These are phyloP conservation scores for Plasmodium blacklocki DNA, from an alignment of 169 alveolate genomes.

Conservation along the genomic window DNA sequence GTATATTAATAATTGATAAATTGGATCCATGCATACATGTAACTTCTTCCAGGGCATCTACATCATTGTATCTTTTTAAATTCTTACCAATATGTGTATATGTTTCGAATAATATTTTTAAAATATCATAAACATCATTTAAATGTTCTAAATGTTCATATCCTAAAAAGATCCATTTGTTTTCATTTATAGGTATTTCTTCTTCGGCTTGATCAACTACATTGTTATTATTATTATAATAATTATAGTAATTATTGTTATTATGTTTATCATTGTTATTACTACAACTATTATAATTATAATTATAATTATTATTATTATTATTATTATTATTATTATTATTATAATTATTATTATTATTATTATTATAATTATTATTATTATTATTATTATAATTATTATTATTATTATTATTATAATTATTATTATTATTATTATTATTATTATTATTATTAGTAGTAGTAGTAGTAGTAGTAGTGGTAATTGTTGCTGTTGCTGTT, in stretches of 20 bases:
- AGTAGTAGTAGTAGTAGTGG: no score
- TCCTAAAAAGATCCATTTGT: slow-evolving; percentile 65
- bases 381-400: not conserved
- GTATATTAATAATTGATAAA: slow-evolving; percentile 37
- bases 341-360: not conserved
- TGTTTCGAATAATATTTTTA: slow-evolving; percentile 53
- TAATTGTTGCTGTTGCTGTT: no score
- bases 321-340: no score
- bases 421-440: no score
- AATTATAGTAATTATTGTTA: not conserved
- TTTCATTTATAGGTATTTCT: not conserved
- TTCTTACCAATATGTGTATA: slow-evolving; percentile 45
- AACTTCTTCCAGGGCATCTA: slow-evolving; percentile 53
- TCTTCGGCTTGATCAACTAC: slow-evolving; percentile 6
- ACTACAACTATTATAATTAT: not conserved
- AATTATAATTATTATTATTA: not conserved
- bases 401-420: not conserved
- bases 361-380: not conserved
- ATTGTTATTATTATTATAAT: not conserved
- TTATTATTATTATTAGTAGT: not conserved
- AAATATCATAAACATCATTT: slow-evolving; percentile 40
- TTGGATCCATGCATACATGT: slow-evolving; percentile 42
- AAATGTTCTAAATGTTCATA: slow-evolving; percentile 48
- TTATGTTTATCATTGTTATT: not conserved
- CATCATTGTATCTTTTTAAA: slow-evolving; percentile 33